Percentiles rank a stretch among this genome's conserved stretches.
These are phyloP conservation scores for Naegleria fowleri DNA, from an alignment of 208 protist species.

Conservation along the genomic window DNA sequence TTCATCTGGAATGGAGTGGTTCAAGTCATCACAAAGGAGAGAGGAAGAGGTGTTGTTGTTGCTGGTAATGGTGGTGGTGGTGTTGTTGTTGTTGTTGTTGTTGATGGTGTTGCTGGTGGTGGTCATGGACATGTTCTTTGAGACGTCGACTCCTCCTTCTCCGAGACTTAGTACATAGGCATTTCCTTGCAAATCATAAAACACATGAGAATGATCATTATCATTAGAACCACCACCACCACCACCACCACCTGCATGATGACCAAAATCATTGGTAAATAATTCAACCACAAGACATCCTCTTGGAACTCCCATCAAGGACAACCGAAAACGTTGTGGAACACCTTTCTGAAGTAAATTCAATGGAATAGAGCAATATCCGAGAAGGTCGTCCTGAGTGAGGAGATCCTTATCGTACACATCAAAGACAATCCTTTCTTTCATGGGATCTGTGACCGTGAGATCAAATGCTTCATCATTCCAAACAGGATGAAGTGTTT, in stretches of 20 bases:
- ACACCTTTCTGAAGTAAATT: background rate
- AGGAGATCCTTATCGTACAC: background rate
- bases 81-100: too few relatives aligned
- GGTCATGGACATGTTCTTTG: too few relatives aligned
- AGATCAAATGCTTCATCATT: background rate
- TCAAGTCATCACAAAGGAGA: too few relatives aligned
- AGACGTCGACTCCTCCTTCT: too few relatives aligned
- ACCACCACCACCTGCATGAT: too few relatives aligned
- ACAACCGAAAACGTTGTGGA: background rate
- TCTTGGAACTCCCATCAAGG: background rate
- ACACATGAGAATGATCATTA: too few relatives aligned
- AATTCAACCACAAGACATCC: background rate
- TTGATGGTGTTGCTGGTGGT: too few relatives aligned
- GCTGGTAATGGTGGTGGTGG: too few relatives aligned
- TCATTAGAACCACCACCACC: too few relatives aligned
- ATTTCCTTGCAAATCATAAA: too few relatives aligned
- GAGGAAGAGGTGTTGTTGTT: too few relatives aligned
- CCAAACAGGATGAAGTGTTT: background rate
- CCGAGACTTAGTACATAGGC: too few relatives aligned
- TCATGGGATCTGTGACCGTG: background rate
- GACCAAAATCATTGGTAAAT: background rate
- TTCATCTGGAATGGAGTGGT: background rate
- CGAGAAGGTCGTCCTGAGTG: background rate
- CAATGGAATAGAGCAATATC: background rate
- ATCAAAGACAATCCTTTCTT: background rate